Evolutionary conservation across 441 rosid genomes (phyloP).

Genomic region (Mallotus repandus): DNA sequence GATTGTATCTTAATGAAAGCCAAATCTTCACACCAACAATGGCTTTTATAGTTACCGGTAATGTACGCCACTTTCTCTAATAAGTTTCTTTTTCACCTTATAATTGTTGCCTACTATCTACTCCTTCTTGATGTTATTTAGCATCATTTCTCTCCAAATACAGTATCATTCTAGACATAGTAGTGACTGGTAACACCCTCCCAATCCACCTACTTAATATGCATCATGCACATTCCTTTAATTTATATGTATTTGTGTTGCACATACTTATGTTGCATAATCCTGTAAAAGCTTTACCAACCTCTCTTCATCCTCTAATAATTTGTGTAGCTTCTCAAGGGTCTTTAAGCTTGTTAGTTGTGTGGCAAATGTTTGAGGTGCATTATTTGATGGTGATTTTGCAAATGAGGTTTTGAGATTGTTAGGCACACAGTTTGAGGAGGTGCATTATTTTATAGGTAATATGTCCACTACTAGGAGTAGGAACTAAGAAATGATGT

Average conservation of each 20-base stretch:
- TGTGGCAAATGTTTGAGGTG: background rate
- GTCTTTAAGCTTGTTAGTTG: background rate
- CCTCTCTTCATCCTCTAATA: too few relatives aligned
- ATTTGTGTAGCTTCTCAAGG: too few relatives aligned
- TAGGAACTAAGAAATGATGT: background rate
- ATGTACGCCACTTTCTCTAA: slow-evolving; percentile 20
- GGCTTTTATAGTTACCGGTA: slow-evolving; percentile 18
- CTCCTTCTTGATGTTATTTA: background rate
- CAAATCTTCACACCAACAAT: slow-evolving; percentile 31
- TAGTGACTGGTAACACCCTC: too few relatives aligned
- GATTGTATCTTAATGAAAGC: slow-evolving; percentile 87
- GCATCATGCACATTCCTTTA: background rate
- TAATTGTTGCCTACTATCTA: too few relatives aligned
- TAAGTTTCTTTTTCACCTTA: background rate
- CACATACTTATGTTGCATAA: background rate
- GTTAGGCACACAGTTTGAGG: background rate
- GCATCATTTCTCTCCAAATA: background rate
- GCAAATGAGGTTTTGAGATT: background rate
- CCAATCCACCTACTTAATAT: too few relatives aligned
- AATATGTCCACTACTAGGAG: background rate
- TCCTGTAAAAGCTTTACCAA: too few relatives aligned
- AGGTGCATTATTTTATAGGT: background rate
- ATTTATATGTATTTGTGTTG: background rate
- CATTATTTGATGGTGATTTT: background rate
- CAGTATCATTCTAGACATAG: background rate